Conservation (phyloP, 2,329 filamentous ascomycete genomes). For the Neocatenulostroma microsporum region DNA sequence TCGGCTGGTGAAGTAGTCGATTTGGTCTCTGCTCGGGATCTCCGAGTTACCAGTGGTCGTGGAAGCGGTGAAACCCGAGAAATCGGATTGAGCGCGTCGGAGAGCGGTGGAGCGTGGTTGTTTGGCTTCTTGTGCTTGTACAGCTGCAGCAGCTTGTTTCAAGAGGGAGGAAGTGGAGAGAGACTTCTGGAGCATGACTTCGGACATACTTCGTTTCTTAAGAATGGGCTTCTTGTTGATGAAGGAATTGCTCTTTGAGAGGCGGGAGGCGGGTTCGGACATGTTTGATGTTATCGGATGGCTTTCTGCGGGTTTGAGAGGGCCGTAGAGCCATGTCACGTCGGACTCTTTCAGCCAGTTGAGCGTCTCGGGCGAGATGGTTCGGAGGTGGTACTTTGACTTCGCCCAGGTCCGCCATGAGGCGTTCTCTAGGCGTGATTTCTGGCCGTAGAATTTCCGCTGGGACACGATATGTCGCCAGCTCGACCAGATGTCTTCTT, state of each 20-base stretch:
- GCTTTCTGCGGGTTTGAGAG: conserved; percentile 65
- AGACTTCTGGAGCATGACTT: conserved; percentile 85
- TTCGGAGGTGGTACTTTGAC: conserved; percentile 75
- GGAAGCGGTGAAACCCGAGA: too few species aligned
- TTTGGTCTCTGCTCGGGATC: conserved; percentile 54
- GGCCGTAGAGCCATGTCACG: conserved; percentile 95
- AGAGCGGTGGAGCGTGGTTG: conserved; percentile 34
- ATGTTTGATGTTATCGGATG: conserved; percentile 41
- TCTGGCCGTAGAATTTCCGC: conserved; percentile 69
- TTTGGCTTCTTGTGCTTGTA: conserved; percentile 67
- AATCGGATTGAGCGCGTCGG: conserved; percentile 59
- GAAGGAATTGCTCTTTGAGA: conserved; percentile 60
- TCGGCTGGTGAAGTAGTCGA: conserved; percentile 53
- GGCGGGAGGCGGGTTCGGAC: conserved; percentile 45
- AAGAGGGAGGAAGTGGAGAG: conserved; percentile 80
- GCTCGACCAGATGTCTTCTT: conserved; percentile 95
- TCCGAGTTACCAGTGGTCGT: conserved; percentile 54
- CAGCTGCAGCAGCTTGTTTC: conserved; percentile 78
- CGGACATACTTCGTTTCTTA: conserved; percentile 94
- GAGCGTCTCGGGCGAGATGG: conserved; percentile 80
- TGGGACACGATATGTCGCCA: conserved; percentile 89
- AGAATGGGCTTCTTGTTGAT: conserved; percentile 82
- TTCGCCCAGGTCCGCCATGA: conserved; percentile 98
- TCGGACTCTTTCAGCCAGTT: conserved; percentile 98
- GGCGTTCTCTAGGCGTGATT: conserved; percentile 81